Evolutionary conservation across 1,284 basidiomycete species (phyloP).

Genomic region (Entoloma clypeatum): DNA sequence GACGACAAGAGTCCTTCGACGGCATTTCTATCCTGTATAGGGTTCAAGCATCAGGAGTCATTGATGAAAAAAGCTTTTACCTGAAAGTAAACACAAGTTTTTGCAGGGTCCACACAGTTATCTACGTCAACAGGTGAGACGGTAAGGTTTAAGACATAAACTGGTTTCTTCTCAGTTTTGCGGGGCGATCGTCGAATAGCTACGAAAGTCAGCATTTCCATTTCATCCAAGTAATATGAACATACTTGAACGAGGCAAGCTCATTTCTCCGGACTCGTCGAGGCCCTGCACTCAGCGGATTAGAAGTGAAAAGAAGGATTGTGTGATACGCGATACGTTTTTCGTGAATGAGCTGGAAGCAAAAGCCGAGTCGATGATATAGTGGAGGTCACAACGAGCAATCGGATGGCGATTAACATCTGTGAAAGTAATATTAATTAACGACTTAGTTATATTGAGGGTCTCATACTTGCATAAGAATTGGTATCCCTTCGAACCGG

Average conservation of each 20-base stretch:
- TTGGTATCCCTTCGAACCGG: conserved; percentile 60
- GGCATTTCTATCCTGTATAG: conserved; percentile 46
- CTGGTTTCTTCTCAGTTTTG: conserved; percentile 70
- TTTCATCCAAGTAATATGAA: conserved; percentile 3
- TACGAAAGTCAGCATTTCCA: conserved; percentile 24
- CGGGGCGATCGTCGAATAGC: conserved; percentile 65
- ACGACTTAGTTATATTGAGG: conserved; percentile 6
- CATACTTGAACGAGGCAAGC: conserved; percentile 43
- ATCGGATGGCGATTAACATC: conserved; percentile 83
- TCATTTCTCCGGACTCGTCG: conserved; percentile 54
- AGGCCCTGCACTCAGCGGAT: conserved; percentile 46
- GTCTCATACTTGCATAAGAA: conserved; percentile 74
- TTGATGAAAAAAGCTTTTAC: conserved; percentile 43
- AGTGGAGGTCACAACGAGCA: conserved; percentile 64
- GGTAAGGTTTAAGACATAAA: conserved; percentile 77
- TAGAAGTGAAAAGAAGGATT: not conserved
- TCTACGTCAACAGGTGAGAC: conserved; percentile 68
- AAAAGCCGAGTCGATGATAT: conserved; percentile 65
- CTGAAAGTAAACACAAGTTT: conserved; percentile 62
- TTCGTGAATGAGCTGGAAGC: conserved; percentile 64
- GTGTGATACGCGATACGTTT: conserved; percentile 39
- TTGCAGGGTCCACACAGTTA: conserved; percentile 74
- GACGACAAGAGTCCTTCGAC: conserved; percentile 55
- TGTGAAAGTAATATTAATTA: conserved; percentile 28
- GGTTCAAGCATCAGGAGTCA: not conserved